Percentiles rank a stretch among this genome's conserved stretches.
Evolutionary conservation across 2,329 filamentous ascomycete genomes (phyloP).

Genomic region (Aaosphaeria arxii): DNA sequence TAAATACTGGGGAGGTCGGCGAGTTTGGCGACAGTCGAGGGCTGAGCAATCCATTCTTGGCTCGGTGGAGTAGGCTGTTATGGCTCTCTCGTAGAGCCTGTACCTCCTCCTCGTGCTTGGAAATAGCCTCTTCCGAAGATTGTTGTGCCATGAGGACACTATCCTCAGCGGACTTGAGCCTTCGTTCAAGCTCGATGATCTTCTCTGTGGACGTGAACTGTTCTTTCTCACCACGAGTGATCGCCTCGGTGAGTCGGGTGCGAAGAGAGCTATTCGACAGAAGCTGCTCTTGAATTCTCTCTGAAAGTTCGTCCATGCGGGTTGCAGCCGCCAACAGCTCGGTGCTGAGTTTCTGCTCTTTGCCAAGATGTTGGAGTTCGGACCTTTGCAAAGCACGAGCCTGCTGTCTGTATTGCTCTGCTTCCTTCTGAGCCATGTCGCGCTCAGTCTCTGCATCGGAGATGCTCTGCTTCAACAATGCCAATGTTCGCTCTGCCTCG

Average conservation of each 20-base stretch:
- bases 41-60: conserved; percentile 54
- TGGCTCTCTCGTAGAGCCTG: conserved; percentile 72
- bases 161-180: conserved; percentile 79
- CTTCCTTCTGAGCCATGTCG: conserved; percentile 67
- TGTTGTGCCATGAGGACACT: conserved; percentile 79
- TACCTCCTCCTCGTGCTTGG: conserved; percentile 83
- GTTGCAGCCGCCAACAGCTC: conserved; percentile 71
- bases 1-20: conserved; percentile 62
- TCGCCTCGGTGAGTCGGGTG: conserved; percentile 72
- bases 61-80: conserved; percentile 71
- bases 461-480: conserved; percentile 66
- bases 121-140: conserved; percentile 78
- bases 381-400: conserved; percentile 56
- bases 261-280: conserved; percentile 74
- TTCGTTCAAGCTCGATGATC: conserved; percentile 79
- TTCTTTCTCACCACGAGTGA: conserved; percentile 78
- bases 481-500: conserved; percentile 61
- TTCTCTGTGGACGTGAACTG: conserved; percentile 76
- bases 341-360: conserved; percentile 63
- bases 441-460: conserved; percentile 68
- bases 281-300: conserved; percentile 77
- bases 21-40: conserved; percentile 57
- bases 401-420: conserved; percentile 59
- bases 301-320: conserved; percentile 75
- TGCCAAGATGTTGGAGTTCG: conserved; percentile 56